Base-by-base conservation (phyloP, 169 alveolate genomes). In the Eimeria praecox region DNA sequence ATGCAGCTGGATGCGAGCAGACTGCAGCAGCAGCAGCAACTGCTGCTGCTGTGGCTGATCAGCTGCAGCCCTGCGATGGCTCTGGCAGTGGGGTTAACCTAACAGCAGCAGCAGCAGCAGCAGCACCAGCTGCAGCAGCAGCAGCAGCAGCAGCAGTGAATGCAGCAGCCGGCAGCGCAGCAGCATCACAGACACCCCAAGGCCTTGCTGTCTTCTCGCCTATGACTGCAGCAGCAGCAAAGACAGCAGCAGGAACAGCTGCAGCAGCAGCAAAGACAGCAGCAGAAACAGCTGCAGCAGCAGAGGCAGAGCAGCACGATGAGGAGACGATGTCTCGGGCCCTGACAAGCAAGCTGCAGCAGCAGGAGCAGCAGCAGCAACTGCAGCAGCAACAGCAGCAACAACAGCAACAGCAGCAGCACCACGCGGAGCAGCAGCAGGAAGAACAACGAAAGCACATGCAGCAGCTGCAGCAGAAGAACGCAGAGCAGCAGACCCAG, bases 371-470 rank as follows among this genome's bases (percentile, higher is more conserved):
- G 83, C 59, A 40, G 33, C 62, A 42, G 86, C 33, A 20, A 8
- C 38, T 42, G 86, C 62, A 75, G 59, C 38, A 40, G 86, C 86
- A 6, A 14, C 86, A 75, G 62, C 86, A 40, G 62, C 86, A 35
- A 10, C 22, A 24, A 18, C 59, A 42, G 59, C 52, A 42, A 62
- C 59, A 75, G 62, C 86, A 75, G 38, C 86, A 75, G 54, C 49
- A 73, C 56, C 75, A 35, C 18, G 85, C 54, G 30, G 85, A 38
- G 54, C 27, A 10, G 85, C 85, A 73, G 54, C 85, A 73, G 66
- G 64, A 42, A 42, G 89, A n/a, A 42, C 89, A 78, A 22, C 69
- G 46, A 9, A n/a, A n/a, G 75, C 75, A 73, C 56, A 1, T 30
- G 35, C 89, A 42, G 64, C 89, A 78, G 66, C 64, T 20, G 69